phyloP scores from a whole-genome alignment of 2,329 filamentous ascomycete species.

The Penicillium italicum region DNA sequence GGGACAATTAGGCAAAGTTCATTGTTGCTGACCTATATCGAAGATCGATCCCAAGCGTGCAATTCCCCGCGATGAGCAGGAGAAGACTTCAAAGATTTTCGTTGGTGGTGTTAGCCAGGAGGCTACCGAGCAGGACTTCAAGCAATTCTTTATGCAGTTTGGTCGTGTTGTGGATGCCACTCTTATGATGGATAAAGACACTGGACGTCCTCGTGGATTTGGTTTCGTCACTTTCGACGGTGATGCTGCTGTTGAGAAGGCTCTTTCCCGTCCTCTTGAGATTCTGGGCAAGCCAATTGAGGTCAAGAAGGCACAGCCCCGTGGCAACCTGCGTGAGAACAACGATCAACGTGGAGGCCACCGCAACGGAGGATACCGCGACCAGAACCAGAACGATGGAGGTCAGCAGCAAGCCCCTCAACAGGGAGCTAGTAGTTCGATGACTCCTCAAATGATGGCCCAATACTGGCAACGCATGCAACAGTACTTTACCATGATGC shows the following conservation, averaged over 20 bases:
- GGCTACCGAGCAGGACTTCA: conserved; percentile 92
- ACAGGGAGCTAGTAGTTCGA: conserved; percentile 54
- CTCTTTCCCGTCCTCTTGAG: conserved; percentile 76
- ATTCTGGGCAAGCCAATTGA: conserved; percentile 96
- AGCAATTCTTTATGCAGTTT: conserved; percentile 94
- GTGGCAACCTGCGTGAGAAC: conserved; percentile 89
- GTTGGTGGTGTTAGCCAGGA: conserved; percentile 97
- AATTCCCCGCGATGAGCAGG: conserved; percentile 95
- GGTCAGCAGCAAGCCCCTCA: conserved; percentile 48
- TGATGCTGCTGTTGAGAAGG: conserved; percentile 89
- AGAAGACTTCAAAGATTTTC: conserved; percentile 98
- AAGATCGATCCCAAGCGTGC: conserved; percentile 98
- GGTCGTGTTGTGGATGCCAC: conserved; percentile 95
- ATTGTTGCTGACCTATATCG: conserved; percentile 23
- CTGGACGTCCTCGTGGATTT: conserved; percentile 91
- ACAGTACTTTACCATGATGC: conserved; percentile 93
- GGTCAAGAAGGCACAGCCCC: conserved; percentile 94
- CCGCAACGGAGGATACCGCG: conserved; percentile 39
- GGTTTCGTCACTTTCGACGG: conserved; percentile 98
- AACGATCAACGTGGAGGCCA: conserved; percentile 56
- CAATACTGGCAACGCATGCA: conserved; percentile 99
- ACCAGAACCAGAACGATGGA: conserved; percentile 39
- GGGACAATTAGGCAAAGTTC: not conserved
- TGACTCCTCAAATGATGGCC: conserved; percentile 96
- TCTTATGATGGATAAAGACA: conserved; percentile 99